Base-by-base conservation (phyloP, 768 basidiomycete genomes). In the Kockovaella imperatae region DNA sequence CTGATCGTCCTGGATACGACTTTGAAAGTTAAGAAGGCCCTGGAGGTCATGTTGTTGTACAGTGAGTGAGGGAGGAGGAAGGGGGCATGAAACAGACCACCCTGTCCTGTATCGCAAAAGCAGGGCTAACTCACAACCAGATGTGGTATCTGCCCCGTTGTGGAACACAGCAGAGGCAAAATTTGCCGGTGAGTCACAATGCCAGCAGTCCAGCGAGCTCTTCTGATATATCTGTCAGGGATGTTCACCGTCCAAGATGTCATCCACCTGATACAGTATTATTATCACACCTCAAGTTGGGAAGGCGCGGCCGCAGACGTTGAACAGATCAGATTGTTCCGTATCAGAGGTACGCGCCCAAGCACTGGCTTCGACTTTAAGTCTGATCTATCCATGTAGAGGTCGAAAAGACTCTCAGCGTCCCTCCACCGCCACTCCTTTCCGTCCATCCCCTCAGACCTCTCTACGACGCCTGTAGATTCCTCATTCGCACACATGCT, bases 231-330 rank as follows among this genome's bases (percentile, higher is more conserved):
- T n/a, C n/a, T n/a, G n/a, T n/a, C 7, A 72, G 95, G 95, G 52
- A 97, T 99, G 93, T 84, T 99, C 65, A 99, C 95, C 7, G 88
- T 97, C n/a, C 80, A 89, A 49, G 95, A 99, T 72, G 90, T 99
- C 70, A 96, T 99, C 49, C 95, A 99, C 70, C 81, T 99, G 56
- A 97, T 99, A 57, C 95, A 99, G 64, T 95, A 91, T 74, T 99
- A 96, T 72, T 95, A 96, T 72, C 81, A 83, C 39, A 87, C 84
- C 11, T 75, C 79, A 2, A 82, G 85, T 26, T 85, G 81, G 69
- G 89, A 89, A 60, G 81, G 80, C 44, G 91, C 89, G 4, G 80
- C 83, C 0, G 79, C 83, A 10, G 90, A 97, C 60, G 93, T 97
- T 3, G 93, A 97, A 68, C 84, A 81, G 0, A 88, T 99, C 69